Conservation (phyloP, 208 protist genomes). For the Wallacemonas sp. region DNA sequence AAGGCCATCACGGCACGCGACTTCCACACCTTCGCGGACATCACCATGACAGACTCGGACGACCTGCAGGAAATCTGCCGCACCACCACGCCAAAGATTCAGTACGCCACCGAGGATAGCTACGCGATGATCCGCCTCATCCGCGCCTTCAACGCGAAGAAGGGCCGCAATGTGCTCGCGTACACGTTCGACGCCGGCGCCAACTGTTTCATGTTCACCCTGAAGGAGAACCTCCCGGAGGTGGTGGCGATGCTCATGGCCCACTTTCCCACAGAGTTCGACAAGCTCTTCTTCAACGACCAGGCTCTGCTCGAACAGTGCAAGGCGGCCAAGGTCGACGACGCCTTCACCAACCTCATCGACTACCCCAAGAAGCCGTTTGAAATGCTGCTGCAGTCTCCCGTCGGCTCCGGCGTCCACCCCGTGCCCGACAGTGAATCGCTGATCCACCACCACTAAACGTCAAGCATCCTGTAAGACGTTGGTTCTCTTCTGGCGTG, state of each 20-base stretch:
- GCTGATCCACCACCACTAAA: slow-evolving; percentile 26
- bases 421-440: slow-evolving; percentile 55
- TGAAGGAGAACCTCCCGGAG: slow-evolving; percentile 82
- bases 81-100: slow-evolving; percentile 97
- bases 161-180: slow-evolving; percentile 76
- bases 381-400: slow-evolving; percentile 86
- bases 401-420: slow-evolving; percentile 68
- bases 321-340: slow-evolving; percentile 28
- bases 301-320: slow-evolving; percentile 44
- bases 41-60: slow-evolving; percentile 96
- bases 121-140: slow-evolving; percentile 95
- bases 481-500: no score
- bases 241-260: slow-evolving; percentile 86
- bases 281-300: slow-evolving; percentile 77
- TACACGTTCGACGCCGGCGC: slow-evolving; percentile 99
- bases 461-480: no score
- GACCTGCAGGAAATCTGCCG: slow-evolving; percentile 98
- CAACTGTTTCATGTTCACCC: slow-evolving; percentile 98
- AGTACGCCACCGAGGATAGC: slow-evolving; percentile 98
- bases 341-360: slow-evolving; percentile 56
- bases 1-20: slow-evolving; percentile 92
- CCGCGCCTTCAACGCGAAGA: slow-evolving; percentile 88
- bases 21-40: slow-evolving; percentile 94
- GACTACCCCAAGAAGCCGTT: slow-evolving; percentile 81
- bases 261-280: slow-evolving; percentile 88